These are phyloP conservation scores for Endogone sp. DNA, from an alignment of 192 early-diverging fungal species.

Conservation along the genomic window DNA sequence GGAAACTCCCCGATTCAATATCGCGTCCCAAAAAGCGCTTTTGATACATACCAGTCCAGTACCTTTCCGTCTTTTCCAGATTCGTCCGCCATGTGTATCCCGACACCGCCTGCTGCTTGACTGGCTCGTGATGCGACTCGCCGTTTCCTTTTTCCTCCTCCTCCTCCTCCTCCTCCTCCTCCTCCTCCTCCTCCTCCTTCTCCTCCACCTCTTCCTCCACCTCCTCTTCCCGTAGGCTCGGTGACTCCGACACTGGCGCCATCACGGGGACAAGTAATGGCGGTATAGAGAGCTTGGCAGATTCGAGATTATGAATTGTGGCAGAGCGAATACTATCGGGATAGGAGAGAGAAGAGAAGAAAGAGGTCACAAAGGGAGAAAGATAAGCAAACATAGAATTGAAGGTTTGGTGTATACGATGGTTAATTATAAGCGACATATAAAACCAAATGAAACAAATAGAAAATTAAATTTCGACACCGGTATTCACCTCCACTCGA, in stretches of 20 bases:
- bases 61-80: conserved; percentile 55
- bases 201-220: neutral
- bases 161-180: neutral
- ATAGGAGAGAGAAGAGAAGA: neutral
- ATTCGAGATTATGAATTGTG: conserved; percentile 59
- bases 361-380: too few relatives aligned
- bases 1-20: too few relatives aligned
- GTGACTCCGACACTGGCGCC: too few relatives aligned
- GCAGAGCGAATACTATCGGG: conserved; percentile 48
- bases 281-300: conserved; percentile 69
- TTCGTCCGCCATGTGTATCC: conserved; percentile 57
- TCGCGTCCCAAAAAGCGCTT: too few relatives aligned
- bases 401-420: too few relatives aligned
- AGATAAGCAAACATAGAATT: too few relatives aligned
- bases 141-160: neutral
- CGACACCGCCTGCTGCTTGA: conserved; percentile 8
- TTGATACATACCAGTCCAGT: conserved; percentile 57
- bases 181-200: neutral
- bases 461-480: neutral
- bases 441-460: neutral
- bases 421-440: conserved; percentile 9
- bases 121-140: neutral
- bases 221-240: neutral
- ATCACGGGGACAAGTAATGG: conserved; percentile 20
- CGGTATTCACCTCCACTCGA: conserved; percentile 48